Evolutionary conservation across 2,329 filamentous ascomycete genomes (phyloP).

Genomic region (Fusarium burgessii): DNA sequence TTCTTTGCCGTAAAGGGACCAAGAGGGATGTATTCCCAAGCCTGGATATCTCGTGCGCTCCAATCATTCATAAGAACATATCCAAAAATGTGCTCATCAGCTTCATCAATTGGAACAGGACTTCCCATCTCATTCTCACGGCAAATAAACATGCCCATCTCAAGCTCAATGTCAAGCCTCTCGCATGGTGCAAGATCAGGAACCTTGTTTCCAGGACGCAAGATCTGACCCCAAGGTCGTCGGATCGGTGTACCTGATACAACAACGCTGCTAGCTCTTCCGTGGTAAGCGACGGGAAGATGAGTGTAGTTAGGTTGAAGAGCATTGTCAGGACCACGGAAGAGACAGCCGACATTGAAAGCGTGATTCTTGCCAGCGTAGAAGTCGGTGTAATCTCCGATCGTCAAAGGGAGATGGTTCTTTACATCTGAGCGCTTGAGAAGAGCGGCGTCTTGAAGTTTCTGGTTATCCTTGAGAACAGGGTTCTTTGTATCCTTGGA

Average conservation of each 20-base stretch:
- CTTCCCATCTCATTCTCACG: conserved; percentile 74
- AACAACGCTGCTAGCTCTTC: conserved; percentile 80
- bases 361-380: conserved; percentile 85
- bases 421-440: conserved; percentile 60
- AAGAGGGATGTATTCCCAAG: conserved; percentile 70
- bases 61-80: conserved; percentile 74
- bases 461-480: conserved; percentile 53
- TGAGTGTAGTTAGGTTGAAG: conserved; percentile 86
- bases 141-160: conserved; percentile 81
- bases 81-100: conserved; percentile 79
- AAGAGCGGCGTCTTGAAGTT: conserved; percentile 47
- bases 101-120: conserved; percentile 73
- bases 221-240: conserved; percentile 79
- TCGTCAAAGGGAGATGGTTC: conserved; percentile 79
- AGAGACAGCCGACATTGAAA: conserved; percentile 75
- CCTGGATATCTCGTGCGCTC: conserved; percentile 72
- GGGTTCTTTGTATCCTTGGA: conserved; percentile 63
- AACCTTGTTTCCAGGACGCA: conserved; percentile 59
- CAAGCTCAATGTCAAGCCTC: conserved; percentile 80
- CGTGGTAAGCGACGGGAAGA: conserved; percentile 84
- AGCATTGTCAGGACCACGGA: conserved; percentile 78
- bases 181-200: conserved; percentile 69
- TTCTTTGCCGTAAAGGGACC: conserved; percentile 74
- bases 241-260: conserved; percentile 78
- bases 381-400: conserved; percentile 89